Base-by-base conservation (phyloP, 2,329 filamentous ascomycete species). In the Capronia americana region DNA sequence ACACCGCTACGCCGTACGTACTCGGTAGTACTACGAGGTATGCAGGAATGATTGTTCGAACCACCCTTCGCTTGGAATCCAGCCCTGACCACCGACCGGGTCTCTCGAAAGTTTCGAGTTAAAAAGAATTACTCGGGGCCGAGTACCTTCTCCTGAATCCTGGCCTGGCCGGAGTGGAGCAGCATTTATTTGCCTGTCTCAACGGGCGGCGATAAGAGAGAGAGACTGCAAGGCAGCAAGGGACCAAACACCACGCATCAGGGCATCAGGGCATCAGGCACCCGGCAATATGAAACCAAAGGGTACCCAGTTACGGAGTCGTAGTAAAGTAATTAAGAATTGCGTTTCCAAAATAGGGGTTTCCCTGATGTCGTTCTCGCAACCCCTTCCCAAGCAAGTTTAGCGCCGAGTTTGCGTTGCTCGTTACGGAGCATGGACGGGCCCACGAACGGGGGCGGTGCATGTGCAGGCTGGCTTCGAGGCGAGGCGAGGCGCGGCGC, bases 261-360 rank as follows among this genome's bases (percentile, higher is more conserved):
- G 14, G 12, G 34, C 12, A 38, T 14, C 34, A 38, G 34, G 34
- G 34, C 38, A 44, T n/a, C 38, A 44, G 38, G 38, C 57, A 34
- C 30, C 41, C 10, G 38, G 17, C 14, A 11, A 26, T 41, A 32
- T 41, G 48, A 26, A 51, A 51, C 44, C 20, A 32, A 28, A 51
- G 10, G 4, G n/a, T n/a, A n/a, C n/a, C n/a, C n/a, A n/a, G n/a
- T n/a, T n/a, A n/a, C n/a, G n/a, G n/a, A n/a, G n/a, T n/a, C n/a
- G n/a, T n/a, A n/a, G n/a, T 46, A n/a, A 14, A 53, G 57, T n/a
- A 60, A 28, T 7, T 24, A 17, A 54, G 51, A 10, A 59, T n/a
- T 50, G 5, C 57, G n/a, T 30, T 48, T 59, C 57, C 26, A 32
- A 51, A 51, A 51, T 38, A 51, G 44, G 57, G 46, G 20, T n/a